Percentiles rank a stretch among this genome's conserved stretches.
These are phyloP conservation scores for Hypoxylon sp. DNA, from an alignment of 2,329 filamentous ascomycete genomes.

Conservation along the genomic window DNA sequence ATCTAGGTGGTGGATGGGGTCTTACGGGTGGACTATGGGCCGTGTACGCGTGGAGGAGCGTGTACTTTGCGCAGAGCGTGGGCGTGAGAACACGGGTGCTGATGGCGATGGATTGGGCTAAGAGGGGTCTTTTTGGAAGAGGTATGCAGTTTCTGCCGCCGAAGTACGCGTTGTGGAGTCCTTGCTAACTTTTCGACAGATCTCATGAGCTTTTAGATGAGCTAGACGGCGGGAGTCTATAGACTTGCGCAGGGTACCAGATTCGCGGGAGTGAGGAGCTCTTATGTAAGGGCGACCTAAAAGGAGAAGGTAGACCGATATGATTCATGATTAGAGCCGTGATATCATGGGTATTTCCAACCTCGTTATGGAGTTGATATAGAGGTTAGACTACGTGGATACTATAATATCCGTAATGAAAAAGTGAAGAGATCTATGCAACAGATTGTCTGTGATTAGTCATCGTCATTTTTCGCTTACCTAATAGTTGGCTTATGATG, in stretches of 20 bases:
- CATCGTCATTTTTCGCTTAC: not conserved
- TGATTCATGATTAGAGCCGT: not conserved
- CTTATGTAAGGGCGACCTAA: not conserved
- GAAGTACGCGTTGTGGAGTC: not conserved
- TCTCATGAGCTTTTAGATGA: constrained; percentile 51
- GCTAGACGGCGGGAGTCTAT: not conserved
- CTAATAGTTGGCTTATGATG: not conserved
- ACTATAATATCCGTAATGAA: constrained; percentile 7
- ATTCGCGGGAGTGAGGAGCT: not conserved
- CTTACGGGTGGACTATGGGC: constrained; percentile 88
- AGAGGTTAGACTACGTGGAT: constrained; percentile 5
- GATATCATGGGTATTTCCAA: not conserved
- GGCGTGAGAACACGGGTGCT: constrained; percentile 90
- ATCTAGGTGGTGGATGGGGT: constrained; percentile 83
- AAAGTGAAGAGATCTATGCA: not conserved
- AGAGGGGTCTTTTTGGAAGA: constrained; percentile 93
- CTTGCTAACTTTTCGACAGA: constrained; percentile 43
- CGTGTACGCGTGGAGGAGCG: constrained; percentile 94
- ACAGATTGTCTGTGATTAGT: not conserved
- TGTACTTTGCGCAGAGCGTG: constrained; percentile 98
- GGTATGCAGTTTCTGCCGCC: constrained; percentile 70
- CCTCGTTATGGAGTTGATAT: not conserved
- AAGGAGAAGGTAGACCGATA: not conserved
- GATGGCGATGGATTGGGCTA: constrained; percentile 99
- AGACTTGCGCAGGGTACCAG: not conserved